These are phyloP conservation scores for Digitaria exilis DNA, from an alignment of 202 grass and related monocot genomes.

Conservation along the genomic window DNA sequence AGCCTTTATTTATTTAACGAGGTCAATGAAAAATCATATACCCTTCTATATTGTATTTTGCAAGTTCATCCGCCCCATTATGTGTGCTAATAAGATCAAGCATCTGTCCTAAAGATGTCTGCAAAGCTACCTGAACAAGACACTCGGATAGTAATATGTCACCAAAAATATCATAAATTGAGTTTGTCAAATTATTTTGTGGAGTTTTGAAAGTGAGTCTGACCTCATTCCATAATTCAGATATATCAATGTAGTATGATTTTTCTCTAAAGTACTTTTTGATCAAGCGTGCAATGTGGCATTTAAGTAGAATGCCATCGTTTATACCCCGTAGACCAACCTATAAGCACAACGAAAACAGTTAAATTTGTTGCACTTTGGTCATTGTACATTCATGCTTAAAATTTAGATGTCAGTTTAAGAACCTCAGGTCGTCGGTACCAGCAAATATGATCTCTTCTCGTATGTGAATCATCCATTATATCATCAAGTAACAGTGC, in stretches of 20 bases:
- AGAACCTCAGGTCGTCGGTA: constrained; percentile 56
- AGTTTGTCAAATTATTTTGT: neutral
- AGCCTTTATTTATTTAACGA: neutral
- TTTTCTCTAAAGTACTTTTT: constrained; percentile 67
- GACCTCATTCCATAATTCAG: constrained; percentile 56
- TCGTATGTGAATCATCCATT: constrained; percentile 61
- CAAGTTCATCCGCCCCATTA: constrained; percentile 45
- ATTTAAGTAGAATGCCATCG: constrained; percentile 63
- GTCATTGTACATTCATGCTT: neutral
- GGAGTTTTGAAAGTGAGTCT: neutral
- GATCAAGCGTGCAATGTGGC: constrained; percentile 42
- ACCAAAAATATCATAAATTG: neutral
- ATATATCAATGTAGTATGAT: constrained; percentile 47
- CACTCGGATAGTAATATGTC: neutral
- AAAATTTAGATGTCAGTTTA: neutral
- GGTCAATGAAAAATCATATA: constrained; percentile 18
- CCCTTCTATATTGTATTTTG: constrained; percentile 53
- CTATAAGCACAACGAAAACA: constrained; percentile 28
- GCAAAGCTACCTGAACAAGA: constrained; percentile 51
- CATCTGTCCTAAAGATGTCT: constrained; percentile 65
- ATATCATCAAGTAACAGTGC: constrained; percentile 66
- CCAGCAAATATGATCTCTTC: constrained; percentile 70
- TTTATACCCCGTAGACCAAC: constrained; percentile 63
- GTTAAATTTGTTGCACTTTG: neutral
- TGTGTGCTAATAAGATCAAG: constrained; percentile 63